Evolutionary conservation across 768 basidiomycete species (phyloP), one percentile per base, ranked within the genome.

Genomic region (Tricholomella constricta): DNA sequence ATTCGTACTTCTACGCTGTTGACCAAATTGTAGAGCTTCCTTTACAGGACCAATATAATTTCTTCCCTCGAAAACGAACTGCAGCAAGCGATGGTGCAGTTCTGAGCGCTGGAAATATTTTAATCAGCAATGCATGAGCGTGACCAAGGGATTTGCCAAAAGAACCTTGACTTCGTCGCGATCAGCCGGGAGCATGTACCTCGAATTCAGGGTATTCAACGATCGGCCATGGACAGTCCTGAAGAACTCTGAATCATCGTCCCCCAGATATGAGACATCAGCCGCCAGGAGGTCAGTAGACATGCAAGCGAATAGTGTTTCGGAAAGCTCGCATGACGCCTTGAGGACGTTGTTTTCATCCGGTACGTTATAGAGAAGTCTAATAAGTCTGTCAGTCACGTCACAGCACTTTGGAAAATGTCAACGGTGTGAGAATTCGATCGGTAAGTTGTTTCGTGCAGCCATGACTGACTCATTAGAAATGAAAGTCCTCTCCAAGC

Each of bases 1-100:
- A 35, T 41, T 59, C 69, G 25, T 60, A 72, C 78, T 68, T 71
- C 74, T 67, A 35, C 78, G 72, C 46, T 76, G 74, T 55, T 74
- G 67, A 42, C 78, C 79, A 57, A 78, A 75, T 54, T 76, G 79
- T 2, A 89, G 74, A 19, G 76, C 78, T 46, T 82, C 76, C 45
- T 75, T 77, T 4, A 87, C 76, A 22, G 87, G 87, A 5, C 88
- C 87, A 17, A 86, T 72, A 59, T 86, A 86, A 62, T 82, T 85
- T 62, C 76, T 79, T 45, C 85, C 84, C 20, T 69, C 71, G 50
- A 86, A 81, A 15, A 89, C 76, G 61, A 86, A 88, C 60, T 85
- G 78, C n/a, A 87, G 65, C 67, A 86, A 75, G 44, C 82, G 76
- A 62, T 89, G 86, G 54, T 83, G 78, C 6, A 83, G 73, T 50